These are phyloP conservation scores for Aspergillus sergii DNA, from an alignment of 2,329 filamentous ascomycete species.

Conservation along the genomic window DNA sequence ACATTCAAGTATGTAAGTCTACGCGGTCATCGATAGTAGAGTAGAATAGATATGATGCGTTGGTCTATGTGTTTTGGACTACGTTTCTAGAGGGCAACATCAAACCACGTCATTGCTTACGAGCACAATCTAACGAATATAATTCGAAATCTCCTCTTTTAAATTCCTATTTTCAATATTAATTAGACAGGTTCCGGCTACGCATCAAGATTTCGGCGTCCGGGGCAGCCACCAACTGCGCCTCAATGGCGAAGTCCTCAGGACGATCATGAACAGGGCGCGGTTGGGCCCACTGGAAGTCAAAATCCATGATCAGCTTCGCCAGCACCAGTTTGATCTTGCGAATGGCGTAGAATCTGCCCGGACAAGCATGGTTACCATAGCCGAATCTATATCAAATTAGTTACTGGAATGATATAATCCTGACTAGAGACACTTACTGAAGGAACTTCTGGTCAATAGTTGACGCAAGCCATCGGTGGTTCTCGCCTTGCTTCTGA, in stretches of 20 bases:
- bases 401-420: background rate
- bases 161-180: too few relatives aligned
- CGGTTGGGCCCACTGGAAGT: conserved; percentile 1
- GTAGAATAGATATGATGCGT: too few relatives aligned
- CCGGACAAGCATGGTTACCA: conserved; percentile 1
- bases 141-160: background rate
- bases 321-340: conserved; percentile 1
- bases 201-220: background rate
- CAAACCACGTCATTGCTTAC: too few relatives aligned
- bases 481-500: background rate
- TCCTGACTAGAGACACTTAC: background rate
- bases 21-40: too few relatives aligned
- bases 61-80: too few relatives aligned
- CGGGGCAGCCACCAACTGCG: background rate
- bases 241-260: background rate
- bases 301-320: conserved; percentile 3
- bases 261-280: background rate
- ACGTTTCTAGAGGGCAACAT: too few relatives aligned
- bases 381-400: background rate
- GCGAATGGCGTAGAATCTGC: conserved; percentile 3
- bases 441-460: background rate
- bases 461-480: background rate
- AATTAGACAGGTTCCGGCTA: background rate
- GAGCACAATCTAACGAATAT: background rate
- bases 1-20: too few relatives aligned